Evolutionary conservation across 495 filamentous ascomycete species (phyloP).

Genomic region (Tuber indicum): DNA sequence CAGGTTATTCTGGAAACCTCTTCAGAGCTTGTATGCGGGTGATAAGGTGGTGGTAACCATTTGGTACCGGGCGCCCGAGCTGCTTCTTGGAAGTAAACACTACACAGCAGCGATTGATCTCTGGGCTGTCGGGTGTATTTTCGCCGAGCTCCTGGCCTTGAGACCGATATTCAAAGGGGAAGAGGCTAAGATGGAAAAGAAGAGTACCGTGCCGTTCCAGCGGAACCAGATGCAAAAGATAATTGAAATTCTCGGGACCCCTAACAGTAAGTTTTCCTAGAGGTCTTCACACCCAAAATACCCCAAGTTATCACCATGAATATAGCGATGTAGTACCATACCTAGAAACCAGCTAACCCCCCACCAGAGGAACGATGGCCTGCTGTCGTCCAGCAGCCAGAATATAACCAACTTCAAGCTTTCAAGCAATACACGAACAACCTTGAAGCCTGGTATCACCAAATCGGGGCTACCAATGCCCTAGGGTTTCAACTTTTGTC

Average conservation of each 20-base stretch:
- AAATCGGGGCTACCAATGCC: constrained; percentile 44
- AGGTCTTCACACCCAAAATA: not conserved
- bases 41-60: constrained; percentile 99
- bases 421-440: constrained; percentile 45
- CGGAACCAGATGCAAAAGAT: constrained; percentile 99
- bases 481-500: constrained; percentile 73
- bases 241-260: constrained; percentile 86
- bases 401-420: constrained; percentile 63
- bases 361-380: constrained; percentile 69
- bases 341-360: not conserved
- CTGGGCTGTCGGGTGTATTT: constrained; percentile 98
- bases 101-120: constrained; percentile 96
- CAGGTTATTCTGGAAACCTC: constrained; percentile 84
- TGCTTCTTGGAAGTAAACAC: constrained; percentile 82
- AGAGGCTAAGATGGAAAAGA: constrained; percentile 97
- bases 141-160: constrained; percentile 84
- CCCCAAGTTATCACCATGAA: not conserved
- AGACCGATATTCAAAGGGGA: constrained; percentile 98
- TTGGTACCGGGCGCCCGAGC: constrained; percentile 95
- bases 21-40: constrained; percentile 82
- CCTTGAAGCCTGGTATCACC: constrained; percentile 61
- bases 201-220: constrained; percentile 95
- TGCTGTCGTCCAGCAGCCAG: constrained; percentile 68
- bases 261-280: constrained; percentile 49
- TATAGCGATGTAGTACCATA: not conserved